Conservation (phyloP, 2,329 filamentous ascomycete species). For the Colletotrichum somersetense region DNA sequence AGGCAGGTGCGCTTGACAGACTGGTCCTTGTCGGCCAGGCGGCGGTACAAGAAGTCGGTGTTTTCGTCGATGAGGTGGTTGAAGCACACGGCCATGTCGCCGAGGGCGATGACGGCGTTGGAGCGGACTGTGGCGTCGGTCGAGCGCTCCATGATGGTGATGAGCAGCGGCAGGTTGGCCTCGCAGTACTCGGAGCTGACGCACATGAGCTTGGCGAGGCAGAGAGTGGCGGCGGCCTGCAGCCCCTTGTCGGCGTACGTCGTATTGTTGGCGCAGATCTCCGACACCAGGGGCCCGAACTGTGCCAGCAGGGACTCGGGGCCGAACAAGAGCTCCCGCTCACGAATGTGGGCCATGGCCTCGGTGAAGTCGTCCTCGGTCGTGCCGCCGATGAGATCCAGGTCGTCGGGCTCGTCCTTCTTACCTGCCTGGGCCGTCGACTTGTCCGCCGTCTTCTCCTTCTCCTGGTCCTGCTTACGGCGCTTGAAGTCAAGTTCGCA, state of each 20-base stretch:
- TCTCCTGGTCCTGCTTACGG: conserved; percentile 90
- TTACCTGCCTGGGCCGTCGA: conserved; percentile 46
- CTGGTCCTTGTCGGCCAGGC: conserved; percentile 87
- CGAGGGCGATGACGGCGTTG: conserved; percentile 95
- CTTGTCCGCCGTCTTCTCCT: conserved; percentile 62
- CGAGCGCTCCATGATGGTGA: conserved; percentile 97
- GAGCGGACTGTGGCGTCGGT: conserved; percentile 92
- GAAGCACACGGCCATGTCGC: conserved; percentile 99
- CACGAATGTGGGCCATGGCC: conserved; percentile 85
- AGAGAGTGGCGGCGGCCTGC: conserved; percentile 93
- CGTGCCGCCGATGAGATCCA: conserved; percentile 96
- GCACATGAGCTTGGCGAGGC: conserved; percentile 98
- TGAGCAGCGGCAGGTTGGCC: conserved; percentile 88
- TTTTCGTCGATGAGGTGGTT: conserved; percentile 99
- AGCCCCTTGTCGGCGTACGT: conserved; percentile 90
- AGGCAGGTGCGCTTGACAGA: conserved; percentile 97
- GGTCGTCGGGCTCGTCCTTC: conserved; percentile 80
- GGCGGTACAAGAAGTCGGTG: conserved; percentile 95
- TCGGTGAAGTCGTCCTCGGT: conserved; percentile 95
- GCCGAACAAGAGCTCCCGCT: conserved; percentile 86
- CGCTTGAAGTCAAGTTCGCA: conserved; percentile 98
- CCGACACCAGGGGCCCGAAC: conserved; percentile 91
- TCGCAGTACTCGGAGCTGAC: conserved; percentile 98
- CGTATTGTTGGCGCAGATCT: conserved; percentile 96
- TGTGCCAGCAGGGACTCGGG: conserved; percentile 86